A percentile compares a stretch with the other conserved stretches of the same genome.
phyloP scores from a whole-genome alignment of 192 early-diverging fungal genomes.

The Mortierella alpina region DNA sequence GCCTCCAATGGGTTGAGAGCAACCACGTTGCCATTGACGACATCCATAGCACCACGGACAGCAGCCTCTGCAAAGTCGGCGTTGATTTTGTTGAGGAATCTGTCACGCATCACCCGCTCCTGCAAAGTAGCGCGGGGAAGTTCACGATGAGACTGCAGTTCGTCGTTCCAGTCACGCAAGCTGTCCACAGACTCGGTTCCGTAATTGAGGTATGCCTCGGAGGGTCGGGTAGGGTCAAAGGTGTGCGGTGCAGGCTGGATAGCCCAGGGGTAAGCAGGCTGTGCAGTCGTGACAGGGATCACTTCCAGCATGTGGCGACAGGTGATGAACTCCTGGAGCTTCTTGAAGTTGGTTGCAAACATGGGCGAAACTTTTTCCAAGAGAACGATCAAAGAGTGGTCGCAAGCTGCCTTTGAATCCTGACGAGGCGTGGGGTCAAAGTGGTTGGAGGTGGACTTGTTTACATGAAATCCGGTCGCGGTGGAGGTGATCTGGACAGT shows the following conservation, averaged over 20 bases:
- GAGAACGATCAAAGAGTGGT: conserved; percentile 77
- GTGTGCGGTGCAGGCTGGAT: conserved; percentile 67
- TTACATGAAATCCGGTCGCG: conserved; percentile 90
- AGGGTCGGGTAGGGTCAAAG: conserved; percentile 71
- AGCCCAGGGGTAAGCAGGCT: conserved; percentile 86
- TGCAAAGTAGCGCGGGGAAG: conserved; percentile 79
- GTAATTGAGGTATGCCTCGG: conserved; percentile 71
- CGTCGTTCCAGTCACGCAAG: conserved; percentile 97
- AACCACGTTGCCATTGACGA: conserved; percentile 82
- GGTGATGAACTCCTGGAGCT: conserved; percentile 72
- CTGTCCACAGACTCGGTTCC: conserved; percentile 72
- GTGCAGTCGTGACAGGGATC: conserved; percentile 73
- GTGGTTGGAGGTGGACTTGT: conserved; percentile 75
- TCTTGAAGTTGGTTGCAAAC: conserved; percentile 76
- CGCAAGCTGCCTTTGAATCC: conserved; percentile 55
- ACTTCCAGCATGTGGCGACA: conserved; percentile 83
- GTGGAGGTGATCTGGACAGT: conserved; percentile 87
- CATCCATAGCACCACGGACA: conserved; percentile 81
- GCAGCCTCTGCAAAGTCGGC: conserved; percentile 95
- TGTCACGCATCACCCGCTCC: conserved; percentile 89
- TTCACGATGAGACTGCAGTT: conserved; percentile 89
- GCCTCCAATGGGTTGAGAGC: conserved; percentile 84
- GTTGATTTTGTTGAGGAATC: conserved; percentile 84
- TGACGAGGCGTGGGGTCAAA: conserved; percentile 69
- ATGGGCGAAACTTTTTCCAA: conserved; percentile 72